Percentiles rank a stretch among this genome's conserved stretches.
Evolutionary conservation across 2,329 filamentous ascomycete species (phyloP).

Genomic region (Penicillium nordicum): DNA sequence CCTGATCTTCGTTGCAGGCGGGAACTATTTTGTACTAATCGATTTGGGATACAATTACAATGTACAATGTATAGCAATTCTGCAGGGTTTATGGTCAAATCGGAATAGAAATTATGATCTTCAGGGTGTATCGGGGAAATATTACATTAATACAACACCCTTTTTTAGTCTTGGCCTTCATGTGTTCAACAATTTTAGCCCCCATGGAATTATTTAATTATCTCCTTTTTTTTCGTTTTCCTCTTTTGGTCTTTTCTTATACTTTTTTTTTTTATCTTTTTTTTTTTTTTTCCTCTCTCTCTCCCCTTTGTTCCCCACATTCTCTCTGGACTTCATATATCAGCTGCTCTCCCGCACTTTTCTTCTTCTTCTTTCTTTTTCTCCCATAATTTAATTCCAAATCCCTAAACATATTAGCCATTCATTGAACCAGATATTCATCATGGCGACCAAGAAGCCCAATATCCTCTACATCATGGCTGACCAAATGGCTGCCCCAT

Average conservation of each 20-base stretch:
- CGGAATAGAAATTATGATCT: background rate
- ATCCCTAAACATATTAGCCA: background rate
- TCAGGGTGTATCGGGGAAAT: background rate
- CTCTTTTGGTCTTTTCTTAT: slow-evolving; percentile 3
- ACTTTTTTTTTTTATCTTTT: background rate
- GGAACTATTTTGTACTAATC: slow-evolving; percentile 12
- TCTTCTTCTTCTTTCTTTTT: background rate
- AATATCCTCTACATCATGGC: slow-evolving; percentile 96
- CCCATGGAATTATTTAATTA: background rate
- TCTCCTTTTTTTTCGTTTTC: background rate
- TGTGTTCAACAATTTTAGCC: slow-evolving; percentile 1
- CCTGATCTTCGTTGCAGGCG: slow-evolving; percentile 27
- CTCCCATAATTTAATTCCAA: slow-evolving; percentile 2
- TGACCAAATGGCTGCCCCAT: slow-evolving; percentile 85
- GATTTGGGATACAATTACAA: background rate
- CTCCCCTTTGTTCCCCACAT: slow-evolving; percentile 16
- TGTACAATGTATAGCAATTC: background rate
- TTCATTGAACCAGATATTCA: slow-evolving; percentile 3
- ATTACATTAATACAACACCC: background rate
- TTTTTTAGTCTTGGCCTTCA: slow-evolving; percentile 3
- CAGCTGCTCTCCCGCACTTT: slow-evolving; percentile 9
- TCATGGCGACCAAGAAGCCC: slow-evolving; percentile 52
- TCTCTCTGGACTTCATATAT: slow-evolving; percentile 16
- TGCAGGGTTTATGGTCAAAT: background rate
- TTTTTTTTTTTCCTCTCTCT: background rate